Percentiles rank a stretch among this genome's conserved stretches.
These are phyloP conservation scores for Colletotrichum siamense DNA, from an alignment of 2,329 filamentous ascomycete genomes.

Conservation along the genomic window DNA sequence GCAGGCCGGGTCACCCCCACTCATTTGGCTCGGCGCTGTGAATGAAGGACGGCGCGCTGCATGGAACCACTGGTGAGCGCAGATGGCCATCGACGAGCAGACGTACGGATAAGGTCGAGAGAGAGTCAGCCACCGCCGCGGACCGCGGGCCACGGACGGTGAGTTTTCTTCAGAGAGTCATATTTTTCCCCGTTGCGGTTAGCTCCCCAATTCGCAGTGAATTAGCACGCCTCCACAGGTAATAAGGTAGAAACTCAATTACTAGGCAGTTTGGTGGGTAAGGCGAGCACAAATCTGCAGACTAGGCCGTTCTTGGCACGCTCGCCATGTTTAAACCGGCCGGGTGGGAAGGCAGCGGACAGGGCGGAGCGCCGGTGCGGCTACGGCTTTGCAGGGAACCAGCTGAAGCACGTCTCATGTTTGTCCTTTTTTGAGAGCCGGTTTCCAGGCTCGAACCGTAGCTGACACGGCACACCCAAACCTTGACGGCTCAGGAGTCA, in stretches of 20 bases:
- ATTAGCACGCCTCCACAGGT: not conserved
- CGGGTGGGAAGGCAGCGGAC: not conserved
- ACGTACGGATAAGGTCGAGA: not conserved
- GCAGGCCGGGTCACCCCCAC: not conserved
- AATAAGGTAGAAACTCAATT: conserved; percentile 12
- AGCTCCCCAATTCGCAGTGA: not conserved
- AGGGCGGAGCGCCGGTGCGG: conserved; percentile 18
- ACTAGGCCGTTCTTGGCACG: not conserved
- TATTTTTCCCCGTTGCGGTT: conserved; percentile 1
- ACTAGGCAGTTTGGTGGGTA: conserved; percentile 3
- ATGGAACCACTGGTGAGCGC: not conserved
- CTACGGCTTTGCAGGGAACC: not conserved
- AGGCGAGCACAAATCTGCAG: not conserved
- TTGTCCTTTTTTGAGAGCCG: not conserved
- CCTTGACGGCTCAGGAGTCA: not conserved
- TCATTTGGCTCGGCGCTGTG: not conserved
- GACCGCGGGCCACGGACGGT: not conserved
- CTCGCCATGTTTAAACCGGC: conserved; percentile 4
- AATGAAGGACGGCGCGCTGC: not conserved
- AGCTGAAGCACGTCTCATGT: not conserved
- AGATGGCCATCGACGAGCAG: not conserved
- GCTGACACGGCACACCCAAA: not conserved
- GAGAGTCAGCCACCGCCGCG: not conserved
- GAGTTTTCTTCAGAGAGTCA: not conserved
- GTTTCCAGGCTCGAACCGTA: not conserved